Percentiles rank a stretch among this genome's conserved stretches.
Evolutionary conservation across 108 stramenopile species (phyloP).

Genomic region (Bacterosira constricta): DNA sequence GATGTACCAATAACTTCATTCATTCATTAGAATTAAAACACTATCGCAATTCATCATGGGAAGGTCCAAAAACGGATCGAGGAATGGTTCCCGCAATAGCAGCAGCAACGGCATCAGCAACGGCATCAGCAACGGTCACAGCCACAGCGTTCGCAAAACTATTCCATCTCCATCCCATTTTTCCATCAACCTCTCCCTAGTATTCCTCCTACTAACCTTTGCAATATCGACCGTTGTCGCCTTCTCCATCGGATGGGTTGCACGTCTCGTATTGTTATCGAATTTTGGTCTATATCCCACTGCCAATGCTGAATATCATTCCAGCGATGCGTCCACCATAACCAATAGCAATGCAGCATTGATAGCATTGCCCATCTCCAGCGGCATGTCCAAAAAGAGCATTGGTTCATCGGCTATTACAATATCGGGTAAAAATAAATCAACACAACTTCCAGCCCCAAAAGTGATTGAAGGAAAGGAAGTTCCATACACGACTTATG

Average conservation of each 20-base stretch:
- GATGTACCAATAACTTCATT: no score
- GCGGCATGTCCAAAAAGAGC: background rate
- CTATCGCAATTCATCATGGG: no score
- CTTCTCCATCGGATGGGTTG: slow-evolving; percentile 56
- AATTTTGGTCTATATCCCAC: background rate
- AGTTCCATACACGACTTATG: slow-evolving; percentile 62
- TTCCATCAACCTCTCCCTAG: slow-evolving; percentile 33
- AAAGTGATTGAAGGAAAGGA: slow-evolving; percentile 52
- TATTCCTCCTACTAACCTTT: slow-evolving; percentile 50
- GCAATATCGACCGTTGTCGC: slow-evolving; percentile 41
- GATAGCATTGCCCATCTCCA: background rate
- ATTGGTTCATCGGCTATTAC: background rate
- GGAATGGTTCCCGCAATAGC: no score
- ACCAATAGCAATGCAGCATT: no score
- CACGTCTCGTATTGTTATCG: slow-evolving; percentile 46
- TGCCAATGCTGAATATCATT: background rate
- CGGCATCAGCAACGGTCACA: background rate
- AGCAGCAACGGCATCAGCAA: no score
- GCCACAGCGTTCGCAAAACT: background rate
- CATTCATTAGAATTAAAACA: no score
- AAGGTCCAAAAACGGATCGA: no score
- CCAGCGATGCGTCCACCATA: no score
- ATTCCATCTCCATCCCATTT: slow-evolving; percentile 6
- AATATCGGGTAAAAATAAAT: slow-evolving; percentile 13
- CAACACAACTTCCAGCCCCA: slow-evolving; percentile 34